phyloP scores from a whole-genome alignment of 306 rosid genomes.

The Gastrolobium villosum region DNA sequence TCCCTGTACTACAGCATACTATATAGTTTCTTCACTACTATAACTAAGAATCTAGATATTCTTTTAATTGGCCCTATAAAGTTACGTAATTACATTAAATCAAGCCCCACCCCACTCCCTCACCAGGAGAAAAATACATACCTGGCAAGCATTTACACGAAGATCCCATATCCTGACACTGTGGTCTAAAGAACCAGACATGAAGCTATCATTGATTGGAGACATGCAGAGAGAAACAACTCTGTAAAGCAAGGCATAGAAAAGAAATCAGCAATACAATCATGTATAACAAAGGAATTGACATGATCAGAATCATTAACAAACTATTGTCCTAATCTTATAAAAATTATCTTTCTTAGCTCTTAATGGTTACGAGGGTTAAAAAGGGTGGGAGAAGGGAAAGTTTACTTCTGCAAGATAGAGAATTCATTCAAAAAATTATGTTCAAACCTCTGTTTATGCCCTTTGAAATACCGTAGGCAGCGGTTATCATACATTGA shows the following conservation, averaged over 20 bases:
- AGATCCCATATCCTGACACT: constrained; percentile 98
- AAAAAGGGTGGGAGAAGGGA: background rate
- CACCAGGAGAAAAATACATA: constrained; percentile 44
- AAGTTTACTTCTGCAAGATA: background rate
- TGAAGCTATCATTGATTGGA: constrained; percentile 97
- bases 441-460: constrained; percentile 79
- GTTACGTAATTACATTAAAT: constrained; percentile 7
- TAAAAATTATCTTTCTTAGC: constrained; percentile 18
- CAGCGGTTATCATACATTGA: constrained; percentile 94
- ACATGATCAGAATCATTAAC: constrained; percentile 14
- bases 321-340: background rate
- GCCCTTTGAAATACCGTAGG: constrained; percentile 96
- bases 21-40: background rate
- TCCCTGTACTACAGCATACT: background rate
- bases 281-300: constrained; percentile 6
- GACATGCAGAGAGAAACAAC: constrained; percentile 99
- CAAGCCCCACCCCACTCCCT: background rate
- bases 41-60: constrained; percentile 11
- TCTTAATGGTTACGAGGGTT: background rate
- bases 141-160: constrained; percentile 99
- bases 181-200: constrained; percentile 97
- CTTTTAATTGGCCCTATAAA: constrained; percentile 20
- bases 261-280: constrained; percentile 46
- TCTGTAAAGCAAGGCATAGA: constrained; percentile 55
- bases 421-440: background rate